Base-by-base conservation (phyloP, 768 basidiomycete species). In the Cantharellus cinnabarinus region DNA sequence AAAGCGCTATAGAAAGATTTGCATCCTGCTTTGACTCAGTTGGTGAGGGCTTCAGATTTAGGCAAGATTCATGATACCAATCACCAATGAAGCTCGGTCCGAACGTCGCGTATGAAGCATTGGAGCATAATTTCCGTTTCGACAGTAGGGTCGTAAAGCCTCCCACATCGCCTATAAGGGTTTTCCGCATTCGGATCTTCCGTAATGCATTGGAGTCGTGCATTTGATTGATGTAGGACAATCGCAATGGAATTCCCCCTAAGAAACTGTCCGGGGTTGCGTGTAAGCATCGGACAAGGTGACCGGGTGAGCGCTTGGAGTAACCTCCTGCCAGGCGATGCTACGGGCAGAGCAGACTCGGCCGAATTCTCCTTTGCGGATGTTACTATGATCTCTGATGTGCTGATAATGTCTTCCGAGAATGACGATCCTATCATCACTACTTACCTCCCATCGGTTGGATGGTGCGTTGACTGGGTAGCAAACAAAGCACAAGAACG, bases 11-110 rank as follows among this genome's bases (percentile, higher is more conserved):
- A 29, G 20, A 29, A 29, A 29, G 20, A 29, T 29, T 29, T 29
- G 20, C 20, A 29, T 29, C 10, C 4, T 5, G 44, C 20, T 29
- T 29, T 29, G 20, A 29, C 20, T 29, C 20, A 29, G 20, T 29
- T 29, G 20, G 20, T 29, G 20, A 29, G 20, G 20, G 20, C 20
- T 29, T 29, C 50, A 90, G 74, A 68, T 86, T 83, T 64, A 88
- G 79, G 65, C 88, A 90, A 5, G 85, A 88, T 71, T 90, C 88
- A 64, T 90, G 88, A 69, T 81, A 90, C 88, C 88, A 90, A 66
- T 90, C 87, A 85, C 7, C 44, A 63, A 42, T 50, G 61, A 44
- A 59, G 14, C 35, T 38, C 38, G 52, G 57, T 62, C 53, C 40
- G 7, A 41, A 89, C 87, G 76, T 90, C 88, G 69, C 88, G 89